Evolutionary conservation across 108 stramenopile genomes (phyloP), one percentile per base, ranked within the genome.

Genomic region (Skeletonema menzelii): DNA sequence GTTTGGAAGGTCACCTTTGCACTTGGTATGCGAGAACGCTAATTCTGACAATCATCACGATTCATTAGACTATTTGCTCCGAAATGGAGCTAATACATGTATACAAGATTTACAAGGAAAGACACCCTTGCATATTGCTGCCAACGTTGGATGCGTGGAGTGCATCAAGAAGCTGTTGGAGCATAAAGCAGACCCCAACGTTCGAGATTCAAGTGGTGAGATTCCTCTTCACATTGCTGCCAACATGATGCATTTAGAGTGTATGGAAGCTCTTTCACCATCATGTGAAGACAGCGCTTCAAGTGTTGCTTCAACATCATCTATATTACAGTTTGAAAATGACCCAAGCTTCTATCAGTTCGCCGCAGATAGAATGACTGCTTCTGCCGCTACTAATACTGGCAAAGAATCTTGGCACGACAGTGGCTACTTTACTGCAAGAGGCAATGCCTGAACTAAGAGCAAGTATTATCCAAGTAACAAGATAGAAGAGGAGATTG

Each of bases 371-470:
- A 42, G 15, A 40, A 46, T 30, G 19, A 31, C 8, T 7, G 27
- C 15, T 8, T 11, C 31, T 30, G 3, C n/a, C 15, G 7, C 17
- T 19, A 15, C 19, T 68, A 15, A 2, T 68, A 22, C n/a, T 22
- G 30, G 28, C 27, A 68, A 34, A 13, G 37, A 69, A 8, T 34
- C 26, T 20, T 34, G 20, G 14, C 12, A 73, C 55, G 73, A 73
- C 26, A 73, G 73, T 34, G 64, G 73, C 6, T 73, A 65, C 46
- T 65, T 73, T 11, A 63, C 73, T 6, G 65, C 65, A 0, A 75
- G 49, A 34, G 65, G 57, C 20, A 65, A 49, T 59, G 64, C 66
- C 11, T 75, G 65, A 66, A 34, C 59, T 24, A 59, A 75, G 56
- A 47, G 30, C 57, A 67, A 56, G 27, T 60, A 46, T 34, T 75